phyloP scores from a whole-genome alignment of 768 basidiomycete species.

The Phlebiopsis gigantea region DNA sequence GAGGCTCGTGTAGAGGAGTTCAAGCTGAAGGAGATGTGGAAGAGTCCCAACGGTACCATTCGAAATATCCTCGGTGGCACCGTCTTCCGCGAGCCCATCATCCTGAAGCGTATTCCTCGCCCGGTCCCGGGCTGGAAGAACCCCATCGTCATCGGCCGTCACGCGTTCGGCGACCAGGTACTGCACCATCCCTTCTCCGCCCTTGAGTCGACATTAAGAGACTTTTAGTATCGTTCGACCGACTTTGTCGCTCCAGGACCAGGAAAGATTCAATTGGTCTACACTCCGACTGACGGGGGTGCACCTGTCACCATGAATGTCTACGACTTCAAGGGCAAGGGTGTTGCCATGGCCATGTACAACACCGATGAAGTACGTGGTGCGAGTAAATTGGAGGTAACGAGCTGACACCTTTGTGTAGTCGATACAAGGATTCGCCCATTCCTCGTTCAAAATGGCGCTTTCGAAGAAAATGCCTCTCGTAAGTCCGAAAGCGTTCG shows the following conservation, averaged over 20 bases:
- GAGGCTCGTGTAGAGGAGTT: slow-evolving; percentile 95
- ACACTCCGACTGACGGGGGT: slow-evolving; percentile 76
- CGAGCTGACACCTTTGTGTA: too few relatives aligned
- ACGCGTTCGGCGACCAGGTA: slow-evolving; percentile 95
- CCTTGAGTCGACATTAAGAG: slow-evolving; percentile 22
- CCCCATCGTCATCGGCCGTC: slow-evolving; percentile 94
- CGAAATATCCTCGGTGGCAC: slow-evolving; percentile 98
- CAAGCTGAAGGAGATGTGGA: slow-evolving; percentile 99
- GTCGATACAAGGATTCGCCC: slow-evolving; percentile 94
- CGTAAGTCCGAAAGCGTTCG: slow-evolving; percentile 30
- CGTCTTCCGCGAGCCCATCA: slow-evolving; percentile 98
- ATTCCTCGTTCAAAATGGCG: slow-evolving; percentile 98
- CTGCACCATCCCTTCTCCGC: neutral
- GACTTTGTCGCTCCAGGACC: slow-evolving; percentile 89
- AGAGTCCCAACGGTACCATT: slow-evolving; percentile 94
- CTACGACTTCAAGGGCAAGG: slow-evolving; percentile 89
- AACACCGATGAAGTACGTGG: slow-evolving; percentile 83
- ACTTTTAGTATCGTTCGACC: slow-evolving; percentile 71
- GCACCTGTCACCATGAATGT: slow-evolving; percentile 68
- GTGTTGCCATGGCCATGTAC: slow-evolving; percentile 97
- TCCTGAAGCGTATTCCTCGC: slow-evolving; percentile 84
- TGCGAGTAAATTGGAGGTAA: too few relatives aligned
- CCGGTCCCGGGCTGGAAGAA: slow-evolving; percentile 96
- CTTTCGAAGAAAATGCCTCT: slow-evolving; percentile 71
- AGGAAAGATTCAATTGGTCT: slow-evolving; percentile 91